A percentile compares a stretch with the other conserved stretches of the same genome.
These are phyloP conservation scores for Biancaea sappan DNA, from an alignment of 306 rosid genomes.

Conservation along the genomic window DNA sequence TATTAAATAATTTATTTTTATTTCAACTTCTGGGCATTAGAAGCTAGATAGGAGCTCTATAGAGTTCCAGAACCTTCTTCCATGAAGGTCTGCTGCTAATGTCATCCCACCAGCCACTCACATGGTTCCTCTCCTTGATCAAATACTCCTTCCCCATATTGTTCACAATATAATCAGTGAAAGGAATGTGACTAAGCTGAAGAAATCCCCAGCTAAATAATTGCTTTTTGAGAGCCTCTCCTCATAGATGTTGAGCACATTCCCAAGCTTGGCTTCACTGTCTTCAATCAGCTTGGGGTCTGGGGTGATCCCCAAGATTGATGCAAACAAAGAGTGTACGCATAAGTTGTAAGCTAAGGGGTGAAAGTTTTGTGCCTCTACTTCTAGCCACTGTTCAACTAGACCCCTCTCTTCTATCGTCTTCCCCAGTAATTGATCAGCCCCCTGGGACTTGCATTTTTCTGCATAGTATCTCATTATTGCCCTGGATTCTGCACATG, in stretches of 20 bases:
- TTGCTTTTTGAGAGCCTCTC: slow-evolving; percentile 54
- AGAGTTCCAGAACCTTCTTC: slow-evolving; percentile 40
- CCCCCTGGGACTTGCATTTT: slow-evolving; percentile 49
- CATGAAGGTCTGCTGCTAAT: slow-evolving; percentile 60
- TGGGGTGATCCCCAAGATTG: neutral
- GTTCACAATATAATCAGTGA: slow-evolving; percentile 43
- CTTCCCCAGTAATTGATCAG: slow-evolving; percentile 46
- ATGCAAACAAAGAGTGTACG: slow-evolving; percentile 28
- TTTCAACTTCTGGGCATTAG: neutral
- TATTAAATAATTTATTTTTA: neutral
- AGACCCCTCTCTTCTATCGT: slow-evolving; percentile 54
- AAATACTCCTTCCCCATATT: slow-evolving; percentile 35
- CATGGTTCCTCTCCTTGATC: slow-evolving; percentile 44
- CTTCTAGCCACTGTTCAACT: slow-evolving; percentile 65
- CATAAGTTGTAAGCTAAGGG: slow-evolving; percentile 30
- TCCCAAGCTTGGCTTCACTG: slow-evolving; percentile 49
- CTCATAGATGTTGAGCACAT: slow-evolving; percentile 57
- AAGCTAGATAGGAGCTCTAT: neutral
- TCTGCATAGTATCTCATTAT: slow-evolving; percentile 57
- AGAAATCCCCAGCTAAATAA: slow-evolving; percentile 61
- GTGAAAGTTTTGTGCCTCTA: slow-evolving; percentile 46
- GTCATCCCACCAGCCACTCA: slow-evolving; percentile 56
- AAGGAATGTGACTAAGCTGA: slow-evolving; percentile 60
- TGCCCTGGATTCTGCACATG: slow-evolving; percentile 51
- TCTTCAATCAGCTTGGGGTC: slow-evolving; percentile 51